Conservation (phyloP, 768 basidiomycete genomes). For the Cyclocybe aegerita region DNA sequence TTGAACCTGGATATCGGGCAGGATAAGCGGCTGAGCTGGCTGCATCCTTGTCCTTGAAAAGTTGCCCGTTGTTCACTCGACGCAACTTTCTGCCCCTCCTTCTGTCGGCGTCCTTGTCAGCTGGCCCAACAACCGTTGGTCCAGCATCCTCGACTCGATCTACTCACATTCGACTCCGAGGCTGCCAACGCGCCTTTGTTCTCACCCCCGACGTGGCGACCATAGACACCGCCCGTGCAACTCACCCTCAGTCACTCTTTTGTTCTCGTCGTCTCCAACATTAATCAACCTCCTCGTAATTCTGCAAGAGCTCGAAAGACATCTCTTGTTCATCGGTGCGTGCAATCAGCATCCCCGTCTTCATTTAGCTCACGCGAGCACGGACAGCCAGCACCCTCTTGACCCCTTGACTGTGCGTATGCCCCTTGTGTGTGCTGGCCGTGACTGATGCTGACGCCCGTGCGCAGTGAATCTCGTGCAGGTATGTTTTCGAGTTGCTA, state of each 20-base stretch:
- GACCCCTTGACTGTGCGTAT: conserved; percentile 14
- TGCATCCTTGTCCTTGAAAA: conserved; percentile 50
- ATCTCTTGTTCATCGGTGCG: conserved; percentile 19
- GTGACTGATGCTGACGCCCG: conserved; percentile 5
- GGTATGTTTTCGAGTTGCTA: conserved; percentile 14
- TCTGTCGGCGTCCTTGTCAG: conserved; percentile 32
- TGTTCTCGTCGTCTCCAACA: conserved; percentile 28
- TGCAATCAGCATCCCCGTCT: neutral
- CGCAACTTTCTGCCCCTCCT: conserved; percentile 36
- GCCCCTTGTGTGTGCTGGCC: neutral
- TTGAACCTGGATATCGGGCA: conserved; percentile 42
- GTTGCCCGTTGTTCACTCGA: conserved; percentile 44
- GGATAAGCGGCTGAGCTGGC: conserved; percentile 56
- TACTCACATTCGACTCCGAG: conserved; percentile 59
- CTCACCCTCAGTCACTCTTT: conserved; percentile 53
- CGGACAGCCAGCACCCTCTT: conserved; percentile 3
- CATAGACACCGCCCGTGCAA: conserved; percentile 30
- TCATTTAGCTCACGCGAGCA: neutral
- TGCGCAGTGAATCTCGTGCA: conserved; percentile 5
- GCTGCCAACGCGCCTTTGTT: conserved; percentile 32
- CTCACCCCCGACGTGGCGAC: conserved; percentile 36
- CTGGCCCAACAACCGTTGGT: conserved; percentile 29
- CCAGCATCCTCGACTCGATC: conserved; percentile 27
- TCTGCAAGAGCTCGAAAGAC: conserved; percentile 16
- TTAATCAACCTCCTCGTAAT: conserved; percentile 25